Percentiles rank a stretch among this genome's conserved stretches.
Conservation (phyloP, 139 green algal species). For the Marvania coccoides region DNA sequence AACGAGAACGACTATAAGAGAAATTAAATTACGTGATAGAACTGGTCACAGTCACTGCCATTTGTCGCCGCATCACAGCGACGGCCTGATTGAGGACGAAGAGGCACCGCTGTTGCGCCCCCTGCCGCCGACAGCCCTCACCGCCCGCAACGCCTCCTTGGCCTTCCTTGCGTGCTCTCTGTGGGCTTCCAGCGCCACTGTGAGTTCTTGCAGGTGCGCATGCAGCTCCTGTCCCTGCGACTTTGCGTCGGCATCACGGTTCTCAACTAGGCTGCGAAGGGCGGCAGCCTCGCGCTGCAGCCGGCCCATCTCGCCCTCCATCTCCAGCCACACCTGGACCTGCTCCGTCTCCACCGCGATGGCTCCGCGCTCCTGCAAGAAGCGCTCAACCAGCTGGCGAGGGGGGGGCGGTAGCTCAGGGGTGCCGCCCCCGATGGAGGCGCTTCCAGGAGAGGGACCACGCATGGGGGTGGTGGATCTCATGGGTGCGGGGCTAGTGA, state of each 20-base stretch:
- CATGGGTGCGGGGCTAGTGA: not conserved
- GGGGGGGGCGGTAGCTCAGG: constrained; percentile 18
- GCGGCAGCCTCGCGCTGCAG: not conserved
- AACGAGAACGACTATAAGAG: too few relatives aligned
- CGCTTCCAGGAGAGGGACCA: not conserved
- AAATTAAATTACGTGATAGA: too few relatives aligned
- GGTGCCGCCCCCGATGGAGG: not conserved
- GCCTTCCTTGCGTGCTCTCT: not conserved
- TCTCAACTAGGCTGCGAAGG: not conserved
- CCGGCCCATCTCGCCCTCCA: constrained; percentile 11
- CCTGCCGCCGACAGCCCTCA: not conserved
- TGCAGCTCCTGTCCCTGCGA: not conserved
- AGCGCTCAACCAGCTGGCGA: constrained; percentile 11
- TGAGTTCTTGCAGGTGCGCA: not conserved
- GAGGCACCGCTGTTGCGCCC: too few relatives aligned
- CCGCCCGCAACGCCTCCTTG: not conserved
- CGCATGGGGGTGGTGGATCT: not conserved
- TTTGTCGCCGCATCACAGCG: too few relatives aligned
- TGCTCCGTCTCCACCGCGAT: constrained; percentile 21
- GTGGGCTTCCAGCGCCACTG: not conserved
- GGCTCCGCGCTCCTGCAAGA: constrained; percentile 15
- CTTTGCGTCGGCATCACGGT: not conserved
- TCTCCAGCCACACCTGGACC: constrained; percentile 24
- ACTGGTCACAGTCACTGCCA: too few relatives aligned
- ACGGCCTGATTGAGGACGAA: too few relatives aligned